Base-by-base conservation (phyloP, 352 stramenopile genomes). In the Globisporangium spiculum region DNA sequence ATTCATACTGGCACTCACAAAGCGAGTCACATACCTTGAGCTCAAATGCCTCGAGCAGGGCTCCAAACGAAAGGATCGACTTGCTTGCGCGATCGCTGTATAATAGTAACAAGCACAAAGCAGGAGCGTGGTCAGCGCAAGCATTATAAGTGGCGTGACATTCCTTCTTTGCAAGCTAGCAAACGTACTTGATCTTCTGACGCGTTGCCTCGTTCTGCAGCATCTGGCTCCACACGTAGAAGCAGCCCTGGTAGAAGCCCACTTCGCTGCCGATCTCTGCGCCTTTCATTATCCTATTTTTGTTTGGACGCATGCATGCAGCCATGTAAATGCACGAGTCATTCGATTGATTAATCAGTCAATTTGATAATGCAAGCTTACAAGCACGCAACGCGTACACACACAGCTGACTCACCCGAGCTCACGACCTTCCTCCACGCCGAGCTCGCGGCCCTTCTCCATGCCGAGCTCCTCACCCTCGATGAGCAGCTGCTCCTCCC, bases 161-260 rank as follows among this genome's bases (percentile, higher is more conserved):
- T n/a, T 18, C 22, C 44, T 22, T 52, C 6, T 20, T 22, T 12
- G 44, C 18, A 52, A 52, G 44, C 18, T 18, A 70, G 24, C 12
- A 52, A 22, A 67, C 75, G 32, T 59, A 91, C 84, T 73, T 78
- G 36, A 90, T 79, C 73, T 79, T 81, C 20, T 64, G 59, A 56
- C 73, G 68, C 24, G 76, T 65, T 2, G 69, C 30, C 16, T 86
- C 74, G 6, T 44, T 71, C 27, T 86, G 65, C 53, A 90, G 63
- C 77, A 92, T 90, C 38, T 80, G 60, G 50, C 68, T 74, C 87
- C 85, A 95, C 50, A 91, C 78, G 10, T 80, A 60, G 69, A 85
- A 89, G 71, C 87, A 94, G 27, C 87, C 87, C 46, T 87, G 80
- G 66, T 95, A 95, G 68, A 95, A 95, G 0, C 87, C 87, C 53